Evolutionary conservation across 2,329 filamentous ascomycete species (phyloP), one percentile per base, ranked within the genome.

Genomic region (Diaporthe sp.): DNA sequence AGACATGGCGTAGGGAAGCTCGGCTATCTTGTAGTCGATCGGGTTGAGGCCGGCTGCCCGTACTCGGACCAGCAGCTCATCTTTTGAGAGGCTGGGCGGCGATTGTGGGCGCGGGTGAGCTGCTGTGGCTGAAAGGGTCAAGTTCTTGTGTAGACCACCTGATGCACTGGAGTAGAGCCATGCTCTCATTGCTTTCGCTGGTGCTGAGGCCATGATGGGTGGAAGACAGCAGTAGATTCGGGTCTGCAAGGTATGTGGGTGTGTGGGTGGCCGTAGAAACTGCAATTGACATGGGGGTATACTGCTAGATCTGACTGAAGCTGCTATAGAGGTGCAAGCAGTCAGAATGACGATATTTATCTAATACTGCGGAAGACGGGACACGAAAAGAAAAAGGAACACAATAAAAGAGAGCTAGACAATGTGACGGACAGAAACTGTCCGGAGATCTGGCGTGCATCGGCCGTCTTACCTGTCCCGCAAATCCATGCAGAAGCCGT

Each of bases 1-100:
- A 0, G 81, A 81, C 10, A 89, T 74, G 5, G 61, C 31, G 0
- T 86, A 82, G 31, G 87, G 82, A 9, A 83, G 31, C 79, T 93
- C 91, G 17, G 89, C 85, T 2, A 89, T 79, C 81, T 93, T 93
- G 86, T 91, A 89, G 85, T 94, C 92, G 44, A 89, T 88, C 0
- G 91, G 91, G 80, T 93, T 94, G 77, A 93, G 80, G 51, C 88
- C 84, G 34, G 87, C 85, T 73, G 86, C 84, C 75, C 88, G 82
- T 10, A 93, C 88, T 75, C 88, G 83, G 67, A 93, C 83, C 8
- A 93, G 85, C 55, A 92, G 53, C 44, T 72, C 55, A 31, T 61
- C 31, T 15, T 65, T 67, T 4, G 61, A 49, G 17, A 67, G 42
- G 1, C 3, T 49, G 25, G 61, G 61, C 19, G 61, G 42, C 13